Evolutionary conservation across 371 early-diverging fungal species (phyloP).

Genomic region (Mycotypha africana): DNA sequence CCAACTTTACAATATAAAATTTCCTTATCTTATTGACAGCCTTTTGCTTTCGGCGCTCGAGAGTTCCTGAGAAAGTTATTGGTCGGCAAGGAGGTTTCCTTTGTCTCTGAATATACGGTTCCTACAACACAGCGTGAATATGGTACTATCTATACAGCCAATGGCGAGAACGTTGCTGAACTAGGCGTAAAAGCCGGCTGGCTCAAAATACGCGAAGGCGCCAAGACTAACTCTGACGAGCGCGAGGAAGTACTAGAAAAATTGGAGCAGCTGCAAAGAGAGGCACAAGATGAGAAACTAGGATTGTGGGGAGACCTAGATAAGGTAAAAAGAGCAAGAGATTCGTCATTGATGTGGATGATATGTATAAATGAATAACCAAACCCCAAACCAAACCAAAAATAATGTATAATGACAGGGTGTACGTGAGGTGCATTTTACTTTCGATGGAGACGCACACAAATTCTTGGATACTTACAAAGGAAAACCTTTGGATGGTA

Average conservation of each 20-base stretch:
- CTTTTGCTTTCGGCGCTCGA: conserved; percentile 83
- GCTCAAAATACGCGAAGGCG: conserved; percentile 70
- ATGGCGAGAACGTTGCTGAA: conserved; percentile 68
- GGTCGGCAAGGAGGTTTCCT: conserved; percentile 87
- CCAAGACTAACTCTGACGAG: conserved; percentile 30
- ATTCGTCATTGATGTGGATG: neutral
- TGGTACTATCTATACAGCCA: conserved; percentile 55
- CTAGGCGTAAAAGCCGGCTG: conserved; percentile 80
- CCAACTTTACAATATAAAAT: neutral
- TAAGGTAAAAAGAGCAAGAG: conserved; percentile 23
- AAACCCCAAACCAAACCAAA: no score
- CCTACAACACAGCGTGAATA: conserved; percentile 67
- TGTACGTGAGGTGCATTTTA: conserved; percentile 47
- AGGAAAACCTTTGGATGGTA: conserved; percentile 76
- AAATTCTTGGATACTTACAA: conserved; percentile 77
- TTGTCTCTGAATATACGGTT: conserved; percentile 74
- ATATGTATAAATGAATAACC: no score
- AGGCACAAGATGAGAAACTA: conserved; percentile 62
- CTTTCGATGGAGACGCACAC: conserved; percentile 64
- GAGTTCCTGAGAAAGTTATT: conserved; percentile 83
- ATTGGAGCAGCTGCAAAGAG: conserved; percentile 63
- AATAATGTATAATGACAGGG: conserved; percentile 25
- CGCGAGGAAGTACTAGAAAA: conserved; percentile 52
- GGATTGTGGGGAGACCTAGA: conserved; percentile 79
- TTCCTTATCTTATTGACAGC: conserved; percentile 30